Evolutionary conservation across 495 filamentous ascomycete genomes (phyloP), one percentile per base, ranked within the genome.

Genomic region (Penicillium bovifimosum): DNA sequence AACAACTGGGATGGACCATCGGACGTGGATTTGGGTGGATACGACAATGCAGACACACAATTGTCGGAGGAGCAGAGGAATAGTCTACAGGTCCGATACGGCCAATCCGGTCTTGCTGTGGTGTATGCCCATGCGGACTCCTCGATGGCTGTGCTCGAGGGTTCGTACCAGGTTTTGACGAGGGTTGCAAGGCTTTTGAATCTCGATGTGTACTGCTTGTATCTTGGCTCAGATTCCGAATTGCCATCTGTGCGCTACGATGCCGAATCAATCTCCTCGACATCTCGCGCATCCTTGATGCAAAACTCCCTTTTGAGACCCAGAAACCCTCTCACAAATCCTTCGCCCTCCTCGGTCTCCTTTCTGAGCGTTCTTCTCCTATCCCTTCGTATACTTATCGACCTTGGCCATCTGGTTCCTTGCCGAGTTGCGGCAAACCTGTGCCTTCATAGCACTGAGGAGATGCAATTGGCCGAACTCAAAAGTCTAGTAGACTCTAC

Each of bases 21-120:
- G 41, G 90, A 95, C 70, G 76, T 88, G 18, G 91, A 95, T 59
- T 63, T 91, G 36, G 90, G 85, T 14, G 87, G 84, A 7, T 90
- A 84, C 68, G 80, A 72, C 9, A 69, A 76, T 1, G 69, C 60
- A 1, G 65, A 56, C 5, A 55, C 61, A 34, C 76, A 76, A 61
- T 47, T 84, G 6, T 68, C 76, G 38, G 76, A 82, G 9, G 72
- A 81, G 2, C 73, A 80, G 11, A 70, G 74, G 29, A 71, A 70
- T 34, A 66, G 79, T 46, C 68, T 91, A 7, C 76, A 81, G 31
- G 61, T 64, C 40, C 75, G 78, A 48, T 96, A 92, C 63, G 85
- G 81, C 5, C 86, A 88, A 56, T 76, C 87, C 8, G 86, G 81
- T 0, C 69, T 95, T 33, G 86, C 88, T 18, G 74, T 84, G 41